Percentiles rank a stretch among this genome's conserved stretches.
These are phyloP conservation scores for Heterobasidion occidentale DNA, from an alignment of 1,284 basidiomycete genomes.

Conservation along the genomic window DNA sequence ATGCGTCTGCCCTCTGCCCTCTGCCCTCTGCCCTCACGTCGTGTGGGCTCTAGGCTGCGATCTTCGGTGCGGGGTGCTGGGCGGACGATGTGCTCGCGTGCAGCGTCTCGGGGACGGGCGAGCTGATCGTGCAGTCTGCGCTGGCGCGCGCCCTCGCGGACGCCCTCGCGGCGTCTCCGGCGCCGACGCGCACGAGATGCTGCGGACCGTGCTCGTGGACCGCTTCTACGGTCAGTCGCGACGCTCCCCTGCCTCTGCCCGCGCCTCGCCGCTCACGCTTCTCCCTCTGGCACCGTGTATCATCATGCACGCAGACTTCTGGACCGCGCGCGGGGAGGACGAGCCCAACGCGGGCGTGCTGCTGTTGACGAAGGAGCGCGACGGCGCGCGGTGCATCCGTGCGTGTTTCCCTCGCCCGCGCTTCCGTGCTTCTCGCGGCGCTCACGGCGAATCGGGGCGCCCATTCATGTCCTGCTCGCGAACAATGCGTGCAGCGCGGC, in stretches of 20 bases:
- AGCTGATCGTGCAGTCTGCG: slow-evolving; percentile 29
- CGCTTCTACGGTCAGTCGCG: slow-evolving; percentile 11
- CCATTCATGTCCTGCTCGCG: background rate
- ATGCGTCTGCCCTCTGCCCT: too few relatives aligned
- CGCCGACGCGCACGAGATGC: slow-evolving; percentile 21
- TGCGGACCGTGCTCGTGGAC: slow-evolving; percentile 19
- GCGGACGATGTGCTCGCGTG: slow-evolving; percentile 41
- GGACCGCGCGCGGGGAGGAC: slow-evolving; percentile 16
- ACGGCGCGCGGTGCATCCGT: slow-evolving; percentile 14
- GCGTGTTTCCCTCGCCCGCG: background rate
- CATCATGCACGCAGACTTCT: slow-evolving; percentile 10
- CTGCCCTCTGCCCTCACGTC: too few relatives aligned
- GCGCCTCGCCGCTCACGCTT: too few relatives aligned
- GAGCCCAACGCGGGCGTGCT: slow-evolving; percentile 32
- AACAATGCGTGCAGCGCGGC: slow-evolving; percentile 32
- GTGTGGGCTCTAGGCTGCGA: slow-evolving; percentile 36
- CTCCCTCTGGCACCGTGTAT: too few relatives aligned
- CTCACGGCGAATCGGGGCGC: too few relatives aligned
- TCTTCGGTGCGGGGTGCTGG: slow-evolving; percentile 69
- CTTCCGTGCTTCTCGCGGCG: background rate
- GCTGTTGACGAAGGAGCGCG: slow-evolving; percentile 36
- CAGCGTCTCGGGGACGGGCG: slow-evolving; percentile 59
- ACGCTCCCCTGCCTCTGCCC: background rate
- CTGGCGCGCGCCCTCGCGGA: slow-evolving; percentile 27
- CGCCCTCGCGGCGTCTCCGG: slow-evolving; percentile 15